Percentiles rank a stretch among this genome's conserved stretches.
Conservation (phyloP, 2,329 filamentous ascomycete species). For the Lasiodiplodia citricola region DNA sequence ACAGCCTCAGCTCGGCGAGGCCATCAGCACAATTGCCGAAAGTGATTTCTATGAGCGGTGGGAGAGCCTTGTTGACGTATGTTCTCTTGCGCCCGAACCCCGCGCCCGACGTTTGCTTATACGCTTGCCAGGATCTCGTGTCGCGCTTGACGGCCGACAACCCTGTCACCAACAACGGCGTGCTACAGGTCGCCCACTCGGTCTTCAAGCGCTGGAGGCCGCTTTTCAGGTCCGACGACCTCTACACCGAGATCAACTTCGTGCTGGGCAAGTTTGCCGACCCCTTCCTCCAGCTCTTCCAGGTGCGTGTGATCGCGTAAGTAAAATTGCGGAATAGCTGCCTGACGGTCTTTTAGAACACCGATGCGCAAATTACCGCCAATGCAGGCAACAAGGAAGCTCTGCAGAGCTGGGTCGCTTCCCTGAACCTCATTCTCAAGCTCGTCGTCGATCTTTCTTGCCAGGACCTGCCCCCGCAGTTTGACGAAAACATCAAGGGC, state of each 20-base stretch:
- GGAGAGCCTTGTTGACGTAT: constrained; percentile 89
- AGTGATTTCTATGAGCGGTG: constrained; percentile 96
- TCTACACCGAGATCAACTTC: constrained; percentile 96
- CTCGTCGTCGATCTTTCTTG: constrained; percentile 96
- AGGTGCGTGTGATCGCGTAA: constrained; percentile 54
- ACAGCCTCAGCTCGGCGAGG: constrained; percentile 92
- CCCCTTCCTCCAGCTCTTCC: constrained; percentile 81
- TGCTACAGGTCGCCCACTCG: constrained; percentile 95
- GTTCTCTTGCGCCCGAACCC: constrained; percentile 33
- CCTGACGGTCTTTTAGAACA: constrained; percentile 54
- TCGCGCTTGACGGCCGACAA: constrained; percentile 83
- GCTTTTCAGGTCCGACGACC: constrained; percentile 87
- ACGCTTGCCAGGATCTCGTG: constrained; percentile 73
- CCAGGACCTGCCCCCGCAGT: constrained; percentile 92
- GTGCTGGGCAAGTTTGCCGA: constrained; percentile 83
- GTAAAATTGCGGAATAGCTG: background rate
- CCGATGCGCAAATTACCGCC: constrained; percentile 72
- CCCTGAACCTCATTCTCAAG: constrained; percentile 86
- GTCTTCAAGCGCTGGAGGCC: constrained; percentile 97
- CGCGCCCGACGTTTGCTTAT: constrained; percentile 13
- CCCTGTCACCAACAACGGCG: constrained; percentile 85
- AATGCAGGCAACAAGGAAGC: constrained; percentile 76
- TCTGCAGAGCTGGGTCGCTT: constrained; percentile 79
- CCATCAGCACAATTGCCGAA: constrained; percentile 95
- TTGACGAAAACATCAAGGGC: constrained; percentile 83